Conservation (phyloP, 176 grass and related monocot genomes). For the Pharus latifolius region DNA sequence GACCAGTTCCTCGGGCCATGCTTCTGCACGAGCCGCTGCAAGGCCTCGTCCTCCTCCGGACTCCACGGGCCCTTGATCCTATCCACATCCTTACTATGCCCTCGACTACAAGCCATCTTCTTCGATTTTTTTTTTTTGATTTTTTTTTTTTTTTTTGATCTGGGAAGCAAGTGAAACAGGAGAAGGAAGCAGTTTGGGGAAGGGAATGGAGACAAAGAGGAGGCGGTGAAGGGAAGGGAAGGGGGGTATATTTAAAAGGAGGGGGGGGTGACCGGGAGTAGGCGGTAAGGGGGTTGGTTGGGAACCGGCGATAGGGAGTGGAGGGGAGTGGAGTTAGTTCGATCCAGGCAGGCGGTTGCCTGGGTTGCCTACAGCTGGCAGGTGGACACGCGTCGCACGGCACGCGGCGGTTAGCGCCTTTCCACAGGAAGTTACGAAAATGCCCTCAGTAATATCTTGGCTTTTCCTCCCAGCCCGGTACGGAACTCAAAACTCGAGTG, state of each 20-base stretch:
- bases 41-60: slow-evolving; percentile 91
- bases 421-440: too few species aligned
- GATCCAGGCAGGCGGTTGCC: slow-evolving; percentile 25
- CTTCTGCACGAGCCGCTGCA: slow-evolving; percentile 50
- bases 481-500: too few species aligned
- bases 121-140: background rate
- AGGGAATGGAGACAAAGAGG: background rate
- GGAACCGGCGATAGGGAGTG: background rate
- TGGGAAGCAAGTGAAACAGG: too few species aligned
- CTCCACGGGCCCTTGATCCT: slow-evolving; percentile 97
- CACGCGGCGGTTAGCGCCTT: background rate
- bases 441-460: too few species aligned
- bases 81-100: slow-evolving; percentile 42
- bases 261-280: slow-evolving; percentile 14
- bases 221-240: background rate
- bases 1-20: slow-evolving; percentile 92
- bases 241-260: too few species aligned
- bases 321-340: too few species aligned
- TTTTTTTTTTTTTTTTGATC: too few species aligned
- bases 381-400: background rate
- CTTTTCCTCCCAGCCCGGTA: too few species aligned
- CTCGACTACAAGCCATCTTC: background rate
- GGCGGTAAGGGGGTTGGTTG: background rate
- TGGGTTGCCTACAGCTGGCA: slow-evolving; percentile 32
- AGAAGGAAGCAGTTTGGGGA: too few species aligned